A percentile compares a stretch with the other conserved stretches of the same genome.
phyloP scores from a whole-genome alignment of 2,329 filamentous ascomycete species.

The Coleophoma eucalyptorum region DNA sequence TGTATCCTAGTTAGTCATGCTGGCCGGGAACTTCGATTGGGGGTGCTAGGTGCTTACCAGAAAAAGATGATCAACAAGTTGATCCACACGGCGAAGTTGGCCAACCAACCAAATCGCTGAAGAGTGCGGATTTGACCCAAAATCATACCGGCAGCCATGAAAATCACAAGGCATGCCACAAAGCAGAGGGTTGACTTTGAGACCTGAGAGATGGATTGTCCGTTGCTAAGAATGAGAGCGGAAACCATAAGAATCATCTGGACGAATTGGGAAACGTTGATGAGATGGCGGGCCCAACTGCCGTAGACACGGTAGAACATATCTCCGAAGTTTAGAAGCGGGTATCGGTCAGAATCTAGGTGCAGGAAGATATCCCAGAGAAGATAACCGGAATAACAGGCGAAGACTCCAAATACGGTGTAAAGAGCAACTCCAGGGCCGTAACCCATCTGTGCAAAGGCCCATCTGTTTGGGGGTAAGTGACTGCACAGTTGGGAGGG shows the following conservation, averaged over 20 bases:
- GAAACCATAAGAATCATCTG: conserved; percentile 47
- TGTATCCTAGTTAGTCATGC: conserved; percentile 11
- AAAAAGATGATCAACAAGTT: conserved; percentile 52
- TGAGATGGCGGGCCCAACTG: conserved; percentile 35
- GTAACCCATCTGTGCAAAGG: conserved; percentile 24
- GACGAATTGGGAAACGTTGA: conserved; percentile 45
- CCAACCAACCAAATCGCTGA: conserved; percentile 49
- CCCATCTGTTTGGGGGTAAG: conserved; percentile 28
- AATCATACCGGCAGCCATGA: conserved; percentile 44
- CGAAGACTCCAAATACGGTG: conserved; percentile 18
- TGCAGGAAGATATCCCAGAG: conserved; percentile 19
- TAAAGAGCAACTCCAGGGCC: conserved; percentile 18
- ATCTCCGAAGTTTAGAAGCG: conserved; percentile 20
- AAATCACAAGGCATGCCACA: conserved; percentile 46
- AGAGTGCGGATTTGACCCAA: conserved; percentile 53
- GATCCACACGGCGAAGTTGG: conserved; percentile 52
- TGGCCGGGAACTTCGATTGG: background rate
- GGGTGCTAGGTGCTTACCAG: conserved; percentile 14
- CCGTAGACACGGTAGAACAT: conserved; percentile 43
- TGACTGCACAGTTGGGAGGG: background rate
- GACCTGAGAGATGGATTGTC: conserved; percentile 51
- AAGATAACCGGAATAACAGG: conserved; percentile 20
- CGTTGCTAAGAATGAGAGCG: conserved; percentile 47
- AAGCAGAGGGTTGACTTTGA: conserved; percentile 47
- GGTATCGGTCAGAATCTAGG: conserved; percentile 20